These are phyloP conservation scores for Paecilomyces variotii DNA, from an alignment of 2,329 filamentous ascomycete species.

Conservation along the genomic window DNA sequence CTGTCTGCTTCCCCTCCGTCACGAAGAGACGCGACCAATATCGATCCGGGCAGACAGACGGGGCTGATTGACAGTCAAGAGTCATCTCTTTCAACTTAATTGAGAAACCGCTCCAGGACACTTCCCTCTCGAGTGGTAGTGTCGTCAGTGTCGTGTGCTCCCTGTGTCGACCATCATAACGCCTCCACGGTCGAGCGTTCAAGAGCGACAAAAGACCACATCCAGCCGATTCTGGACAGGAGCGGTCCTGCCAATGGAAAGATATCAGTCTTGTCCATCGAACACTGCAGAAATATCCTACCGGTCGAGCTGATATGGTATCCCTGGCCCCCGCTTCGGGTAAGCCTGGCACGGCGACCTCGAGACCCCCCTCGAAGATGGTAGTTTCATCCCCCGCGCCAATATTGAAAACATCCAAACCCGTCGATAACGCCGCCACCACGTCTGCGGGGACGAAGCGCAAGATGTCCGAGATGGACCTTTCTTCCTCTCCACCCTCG, in stretches of 20 bases:
- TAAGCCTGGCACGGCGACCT: slow-evolving; percentile 17
- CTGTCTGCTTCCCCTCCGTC: slow-evolving; percentile 1
- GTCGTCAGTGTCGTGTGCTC: slow-evolving; percentile 1
- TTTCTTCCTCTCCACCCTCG: slow-evolving; percentile 24
- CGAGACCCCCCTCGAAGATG: slow-evolving; percentile 21
- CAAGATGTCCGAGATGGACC: slow-evolving; percentile 28
- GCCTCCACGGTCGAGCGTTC: not conserved
- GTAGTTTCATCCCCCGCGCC: slow-evolving; percentile 19
- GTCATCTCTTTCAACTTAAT: not conserved
- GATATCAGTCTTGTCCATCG: not conserved
- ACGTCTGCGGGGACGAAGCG: slow-evolving; percentile 25
- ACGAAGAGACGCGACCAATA: not conserved
- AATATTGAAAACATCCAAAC: slow-evolving; percentile 30
- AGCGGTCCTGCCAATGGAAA: not conserved
- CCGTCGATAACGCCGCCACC: slow-evolving; percentile 10
- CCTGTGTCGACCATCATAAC: not conserved
- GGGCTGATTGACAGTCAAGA: not conserved
- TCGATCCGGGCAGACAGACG: slow-evolving; percentile 2
- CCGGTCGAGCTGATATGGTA: slow-evolving; percentile 21
- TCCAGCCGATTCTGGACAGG: not conserved
- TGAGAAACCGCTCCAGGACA: not conserved
- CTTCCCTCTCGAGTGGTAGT: not conserved
- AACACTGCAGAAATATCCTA: not conserved
- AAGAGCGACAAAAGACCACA: not conserved
- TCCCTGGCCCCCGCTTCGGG: slow-evolving; percentile 22